These are phyloP conservation scores for Hemisphaericaspora xylanilytica DNA, from an alignment of 1,139 yeast species.

Conservation along the genomic window DNA sequence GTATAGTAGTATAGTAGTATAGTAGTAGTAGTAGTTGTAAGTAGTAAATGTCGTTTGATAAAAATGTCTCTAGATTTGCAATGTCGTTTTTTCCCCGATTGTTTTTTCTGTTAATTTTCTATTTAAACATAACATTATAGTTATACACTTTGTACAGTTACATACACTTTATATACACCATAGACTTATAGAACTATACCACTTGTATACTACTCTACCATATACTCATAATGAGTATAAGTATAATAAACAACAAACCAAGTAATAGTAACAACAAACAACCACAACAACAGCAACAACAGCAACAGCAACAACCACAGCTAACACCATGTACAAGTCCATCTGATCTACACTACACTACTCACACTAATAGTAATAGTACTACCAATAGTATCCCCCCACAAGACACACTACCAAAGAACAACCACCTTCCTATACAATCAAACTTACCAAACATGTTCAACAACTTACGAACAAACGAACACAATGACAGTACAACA, in stretches of 20 bases:
- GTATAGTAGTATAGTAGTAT: no score
- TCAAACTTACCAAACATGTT: slow-evolving; percentile 24
- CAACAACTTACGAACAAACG: slow-evolving; percentile 24
- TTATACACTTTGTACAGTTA: no score
- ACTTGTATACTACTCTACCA: no score
- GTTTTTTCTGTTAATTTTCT: no score
- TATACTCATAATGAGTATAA: background rate
- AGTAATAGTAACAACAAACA: background rate
- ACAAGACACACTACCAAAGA: slow-evolving; percentile 14
- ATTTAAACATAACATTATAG: no score
- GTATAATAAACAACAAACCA: background rate
- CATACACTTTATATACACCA: no score
- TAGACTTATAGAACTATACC: no score
- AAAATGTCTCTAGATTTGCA: no score
- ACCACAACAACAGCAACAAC: background rate
- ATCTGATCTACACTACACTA: slow-evolving; percentile 3
- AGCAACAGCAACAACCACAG: background rate
- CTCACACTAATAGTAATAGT: background rate
- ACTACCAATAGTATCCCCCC: background rate
- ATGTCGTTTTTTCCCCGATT: no score
- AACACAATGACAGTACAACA: no score
- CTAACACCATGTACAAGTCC: slow-evolving; percentile 3
- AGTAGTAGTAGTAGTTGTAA: no score
- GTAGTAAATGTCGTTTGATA: no score
- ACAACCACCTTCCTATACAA: slow-evolving; percentile 27